These are phyloP conservation scores for Chlorella variabilis DNA, from an alignment of 163 green algal species.

Conservation along the genomic window DNA sequence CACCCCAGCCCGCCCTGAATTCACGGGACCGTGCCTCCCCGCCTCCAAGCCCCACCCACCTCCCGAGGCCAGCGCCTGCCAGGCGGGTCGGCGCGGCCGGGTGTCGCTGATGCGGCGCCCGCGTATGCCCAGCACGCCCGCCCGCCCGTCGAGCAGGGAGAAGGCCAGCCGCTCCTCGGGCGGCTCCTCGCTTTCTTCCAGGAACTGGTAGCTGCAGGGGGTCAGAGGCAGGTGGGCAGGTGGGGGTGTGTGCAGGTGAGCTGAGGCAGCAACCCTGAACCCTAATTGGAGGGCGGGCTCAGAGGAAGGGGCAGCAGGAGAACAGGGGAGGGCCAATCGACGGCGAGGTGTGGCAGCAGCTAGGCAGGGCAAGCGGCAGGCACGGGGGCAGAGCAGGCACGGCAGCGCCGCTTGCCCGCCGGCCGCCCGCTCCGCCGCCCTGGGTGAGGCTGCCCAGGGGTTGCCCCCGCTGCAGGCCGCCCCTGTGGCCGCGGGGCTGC, in stretches of 20 bases:
- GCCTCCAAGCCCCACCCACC: too few relatives aligned
- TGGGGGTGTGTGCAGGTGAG: background rate
- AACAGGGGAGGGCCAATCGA: too few relatives aligned
- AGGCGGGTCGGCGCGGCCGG: constrained; percentile 60
- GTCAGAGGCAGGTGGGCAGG: too few relatives aligned
- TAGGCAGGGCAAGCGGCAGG: too few relatives aligned
- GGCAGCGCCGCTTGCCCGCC: background rate
- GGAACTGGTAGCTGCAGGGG: constrained; percentile 10
- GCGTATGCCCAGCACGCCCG: constrained; percentile 74
- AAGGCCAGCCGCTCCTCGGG: constrained; percentile 76
- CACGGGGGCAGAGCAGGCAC: too few relatives aligned
- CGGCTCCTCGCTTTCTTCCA: constrained; percentile 8
- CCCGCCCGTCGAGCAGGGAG: constrained; percentile 69
- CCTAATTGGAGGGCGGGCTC: too few relatives aligned
- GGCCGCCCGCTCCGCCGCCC: background rate
- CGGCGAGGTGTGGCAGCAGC: too few relatives aligned
- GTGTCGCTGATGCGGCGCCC: constrained; percentile 61
- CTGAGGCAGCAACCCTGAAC: too few relatives aligned
- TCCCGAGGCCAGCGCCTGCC: constrained; percentile 50
- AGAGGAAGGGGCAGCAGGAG: too few relatives aligned
- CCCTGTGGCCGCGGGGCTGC: background rate
- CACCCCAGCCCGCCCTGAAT: too few relatives aligned
- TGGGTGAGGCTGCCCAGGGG: background rate
- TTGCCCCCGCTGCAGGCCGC: background rate
- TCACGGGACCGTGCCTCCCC: too few relatives aligned